Percentiles rank a stretch among this genome's conserved stretches.
phyloP scores from a whole-genome alignment of 768 basidiomycete species.

The Macrolepiota albuminosa region DNA sequence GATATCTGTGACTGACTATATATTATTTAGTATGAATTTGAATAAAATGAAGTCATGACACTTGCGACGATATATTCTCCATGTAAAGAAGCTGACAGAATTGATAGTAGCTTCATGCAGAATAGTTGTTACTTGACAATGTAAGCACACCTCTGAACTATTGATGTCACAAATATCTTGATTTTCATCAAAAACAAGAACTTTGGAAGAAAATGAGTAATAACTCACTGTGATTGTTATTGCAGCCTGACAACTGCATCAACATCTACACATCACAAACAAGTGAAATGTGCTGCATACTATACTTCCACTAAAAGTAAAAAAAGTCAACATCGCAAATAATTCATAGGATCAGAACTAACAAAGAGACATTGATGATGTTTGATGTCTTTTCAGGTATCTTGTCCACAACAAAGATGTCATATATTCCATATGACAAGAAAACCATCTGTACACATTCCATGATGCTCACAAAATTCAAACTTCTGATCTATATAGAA shows the following conservation, averaged over 20 bases:
- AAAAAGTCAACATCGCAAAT: too few species aligned
- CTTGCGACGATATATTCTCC: not conserved
- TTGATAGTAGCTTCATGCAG: rapidly evolving
- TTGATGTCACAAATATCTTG: not conserved
- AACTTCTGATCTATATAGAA: not conserved
- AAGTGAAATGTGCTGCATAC: not conserved
- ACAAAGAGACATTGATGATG: not conserved
- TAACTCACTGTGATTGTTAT: not conserved
- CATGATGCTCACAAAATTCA: not conserved
- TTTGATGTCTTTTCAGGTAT: not conserved
- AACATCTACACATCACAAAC: not conserved
- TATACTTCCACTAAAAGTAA: not conserved
- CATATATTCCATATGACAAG: not conserved
- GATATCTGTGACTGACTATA: not conserved
- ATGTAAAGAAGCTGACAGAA: not conserved
- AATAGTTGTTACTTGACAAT: not conserved
- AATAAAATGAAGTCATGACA: not conserved
- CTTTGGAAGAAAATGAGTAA: not conserved
- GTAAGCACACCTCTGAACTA: not conserved
- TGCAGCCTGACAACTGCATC: not conserved
- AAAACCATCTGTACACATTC: not conserved
- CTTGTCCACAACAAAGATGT: not conserved
- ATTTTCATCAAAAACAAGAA: not conserved
- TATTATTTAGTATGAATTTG: too few species aligned
- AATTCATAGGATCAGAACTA: not conserved